Evolutionary conservation across 139 green algal genomes (phyloP).

Genomic region (Limnomonas spitsbergensis): DNA sequence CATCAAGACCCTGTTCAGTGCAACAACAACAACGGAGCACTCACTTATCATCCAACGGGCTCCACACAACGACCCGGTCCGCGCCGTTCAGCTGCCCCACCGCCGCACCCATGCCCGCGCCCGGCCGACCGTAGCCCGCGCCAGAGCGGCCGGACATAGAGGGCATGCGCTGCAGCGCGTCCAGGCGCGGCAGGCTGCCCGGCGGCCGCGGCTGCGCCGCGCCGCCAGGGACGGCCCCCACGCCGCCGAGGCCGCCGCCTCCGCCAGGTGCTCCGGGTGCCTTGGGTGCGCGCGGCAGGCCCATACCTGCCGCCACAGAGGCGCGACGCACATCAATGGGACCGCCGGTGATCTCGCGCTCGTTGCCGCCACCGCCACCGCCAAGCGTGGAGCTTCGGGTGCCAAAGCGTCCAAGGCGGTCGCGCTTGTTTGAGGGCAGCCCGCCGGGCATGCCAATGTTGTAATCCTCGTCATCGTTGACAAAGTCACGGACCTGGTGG

Average conservation of each 20-base stretch:
- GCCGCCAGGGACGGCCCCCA: not conserved
- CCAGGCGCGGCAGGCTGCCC: not conserved
- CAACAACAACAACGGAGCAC: not conserved
- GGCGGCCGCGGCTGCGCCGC: no score
- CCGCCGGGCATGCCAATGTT: not conserved
- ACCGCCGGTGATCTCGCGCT: not conserved
- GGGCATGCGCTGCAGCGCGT: conserved; percentile 8
- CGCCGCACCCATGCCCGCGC: not conserved
- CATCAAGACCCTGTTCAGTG: no score
- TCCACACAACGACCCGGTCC: conserved; percentile 5
- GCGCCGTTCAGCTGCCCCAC: not conserved
- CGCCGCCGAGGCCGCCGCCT: not conserved
- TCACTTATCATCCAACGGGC: conserved; percentile 8
- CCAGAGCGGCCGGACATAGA: not conserved
- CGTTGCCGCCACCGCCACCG: not conserved
- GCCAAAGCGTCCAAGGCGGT: not conserved
- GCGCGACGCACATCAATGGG: not conserved
- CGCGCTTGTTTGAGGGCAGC: not conserved
- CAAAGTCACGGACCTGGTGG: not conserved
- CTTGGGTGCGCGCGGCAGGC: not conserved
- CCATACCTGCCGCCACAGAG: not conserved
- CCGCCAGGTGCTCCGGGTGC: no score
- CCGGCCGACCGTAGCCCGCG: not conserved
- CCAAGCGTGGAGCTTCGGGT: not conserved
- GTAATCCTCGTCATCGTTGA: not conserved